Base-by-base conservation (phyloP, 805 yeast species). In the Metschnikowia reukaufii region DNA sequence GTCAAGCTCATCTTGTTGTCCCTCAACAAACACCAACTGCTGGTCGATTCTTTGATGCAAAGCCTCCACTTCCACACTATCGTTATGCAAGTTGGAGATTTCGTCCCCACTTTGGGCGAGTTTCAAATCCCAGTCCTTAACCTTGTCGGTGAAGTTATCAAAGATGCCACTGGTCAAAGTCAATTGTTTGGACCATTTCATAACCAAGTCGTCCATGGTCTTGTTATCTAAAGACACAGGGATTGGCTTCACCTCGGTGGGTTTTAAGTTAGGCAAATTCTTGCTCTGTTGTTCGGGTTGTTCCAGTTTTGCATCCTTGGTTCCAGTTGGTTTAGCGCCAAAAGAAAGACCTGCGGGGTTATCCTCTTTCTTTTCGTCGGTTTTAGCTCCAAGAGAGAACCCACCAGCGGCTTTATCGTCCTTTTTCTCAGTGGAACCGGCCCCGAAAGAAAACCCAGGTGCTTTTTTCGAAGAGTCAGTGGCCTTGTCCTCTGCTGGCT, bases 1-100 rank as follows among this genome's bases (percentile, higher is more conserved):
- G 49, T 92, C 99, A 40, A 94, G 72, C 59, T 92, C 98, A 48
- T 87, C 88, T 62, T 94, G 99, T 64, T 94, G 98, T 56, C 85
- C 84, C 60, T 86, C 94, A 42, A 94, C 86, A 60, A 90, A 92
- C 34, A 83, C 73, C 46, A 94, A 73, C 33, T 90, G 85, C 64
- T 90, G 97, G 56, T 94, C 98, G 39, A 94, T 84, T 56, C 85
- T 86, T 36, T 76, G 73, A 62, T 92, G 97, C 42, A 87, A 81
- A 55, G 85, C 87, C 59, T 91, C 97, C 4, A 97, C 96, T 44
- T 82, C 81, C 32, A 84, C 65, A 3, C 94, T 84, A 52, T 88
- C 91, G 31, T 83, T 76, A 63, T 87, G 88, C 36, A 92, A 70
- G 49, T 85, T 82, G 20, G 87, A 74, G 21, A 92, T 87, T 61